A percentile compares a stretch with the other conserved stretches of the same genome.
phyloP scores from a whole-genome alignment of 2,329 filamentous ascomycete species.

The Hypoxylon sp. region DNA sequence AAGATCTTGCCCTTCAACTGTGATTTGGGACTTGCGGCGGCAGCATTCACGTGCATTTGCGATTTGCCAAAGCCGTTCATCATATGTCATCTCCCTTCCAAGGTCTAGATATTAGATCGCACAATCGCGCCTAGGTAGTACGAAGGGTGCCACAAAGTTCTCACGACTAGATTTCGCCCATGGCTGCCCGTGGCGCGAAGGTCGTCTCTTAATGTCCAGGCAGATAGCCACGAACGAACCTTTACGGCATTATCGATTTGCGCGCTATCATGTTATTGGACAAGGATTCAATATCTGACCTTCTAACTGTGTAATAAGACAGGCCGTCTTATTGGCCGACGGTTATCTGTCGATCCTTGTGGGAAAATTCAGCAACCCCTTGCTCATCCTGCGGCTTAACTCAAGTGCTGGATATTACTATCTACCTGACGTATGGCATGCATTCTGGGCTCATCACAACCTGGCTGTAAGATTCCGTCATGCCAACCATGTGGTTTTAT shows the following conservation, averaged over 20 bases:
- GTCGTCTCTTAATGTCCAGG: conserved; percentile 2
- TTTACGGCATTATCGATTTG: conserved; percentile 23
- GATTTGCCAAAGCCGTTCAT: conserved; percentile 29
- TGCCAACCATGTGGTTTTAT: conserved; percentile 39
- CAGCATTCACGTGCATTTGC: conserved; percentile 40
- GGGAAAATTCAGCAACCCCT: conserved; percentile 16
- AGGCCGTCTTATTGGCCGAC: conserved; percentile 27
- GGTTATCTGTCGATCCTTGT: conserved; percentile 40
- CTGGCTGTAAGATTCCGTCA: conserved; percentile 36
- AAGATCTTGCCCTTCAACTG: conserved; percentile 38
- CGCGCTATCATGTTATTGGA: conserved; percentile 37
- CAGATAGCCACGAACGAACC: neutral
- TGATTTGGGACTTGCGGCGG: conserved; percentile 31
- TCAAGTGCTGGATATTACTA: conserved; percentile 4
- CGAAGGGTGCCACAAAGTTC: conserved; percentile 3
- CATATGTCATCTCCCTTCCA: conserved; percentile 14
- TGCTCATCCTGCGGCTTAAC: conserved; percentile 39
- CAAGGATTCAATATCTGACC: conserved; percentile 38
- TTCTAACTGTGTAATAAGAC: conserved; percentile 32
- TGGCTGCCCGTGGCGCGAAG: conserved; percentile 9
- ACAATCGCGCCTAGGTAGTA: conserved; percentile 9
- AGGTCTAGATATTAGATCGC: neutral
- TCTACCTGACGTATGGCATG: conserved; percentile 24
- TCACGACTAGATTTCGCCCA: conserved; percentile 8
- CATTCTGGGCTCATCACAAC: conserved; percentile 28